Conservation (phyloP, 768 basidiomycete species). For the Lyophyllum shimeji region DNA sequence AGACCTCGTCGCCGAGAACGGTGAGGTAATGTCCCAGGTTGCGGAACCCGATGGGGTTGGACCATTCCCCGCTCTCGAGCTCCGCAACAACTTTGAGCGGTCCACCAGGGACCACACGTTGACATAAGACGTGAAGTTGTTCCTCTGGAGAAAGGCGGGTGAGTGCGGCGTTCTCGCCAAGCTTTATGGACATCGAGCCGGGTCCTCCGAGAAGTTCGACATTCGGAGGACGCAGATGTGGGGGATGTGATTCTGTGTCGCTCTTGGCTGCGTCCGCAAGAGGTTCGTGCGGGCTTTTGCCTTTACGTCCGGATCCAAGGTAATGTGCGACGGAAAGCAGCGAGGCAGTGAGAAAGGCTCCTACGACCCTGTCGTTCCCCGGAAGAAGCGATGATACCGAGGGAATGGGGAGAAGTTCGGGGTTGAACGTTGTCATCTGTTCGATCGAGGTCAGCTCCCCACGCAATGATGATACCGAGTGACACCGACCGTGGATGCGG, state of each 20-base stretch:
- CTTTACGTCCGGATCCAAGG: neutral
- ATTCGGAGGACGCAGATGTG: neutral
- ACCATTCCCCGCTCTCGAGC: neutral
- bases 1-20: neutral
- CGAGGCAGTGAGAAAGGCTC: neutral
- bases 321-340: neutral
- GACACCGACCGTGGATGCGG: neutral
- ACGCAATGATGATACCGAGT: neutral
- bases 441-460: neutral
- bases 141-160: neutral
- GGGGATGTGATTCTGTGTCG: neutral
- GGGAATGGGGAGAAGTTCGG: neutral
- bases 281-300: neutral
- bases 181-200: neutral
- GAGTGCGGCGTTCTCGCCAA: neutral
- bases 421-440: neutral
- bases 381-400: neutral
- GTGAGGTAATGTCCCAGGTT: neutral
- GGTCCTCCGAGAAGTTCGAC: neutral
- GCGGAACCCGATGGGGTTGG: neutral
- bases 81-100: neutral
- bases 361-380: neutral
- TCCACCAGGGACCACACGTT: neutral
- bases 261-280: neutral
- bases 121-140: neutral